A percentile compares a stretch with the other conserved stretches of the same genome.
These are phyloP conservation scores for Diaporthe capsici DNA, from an alignment of 2,329 filamentous ascomycete species.

Conservation along the genomic window DNA sequence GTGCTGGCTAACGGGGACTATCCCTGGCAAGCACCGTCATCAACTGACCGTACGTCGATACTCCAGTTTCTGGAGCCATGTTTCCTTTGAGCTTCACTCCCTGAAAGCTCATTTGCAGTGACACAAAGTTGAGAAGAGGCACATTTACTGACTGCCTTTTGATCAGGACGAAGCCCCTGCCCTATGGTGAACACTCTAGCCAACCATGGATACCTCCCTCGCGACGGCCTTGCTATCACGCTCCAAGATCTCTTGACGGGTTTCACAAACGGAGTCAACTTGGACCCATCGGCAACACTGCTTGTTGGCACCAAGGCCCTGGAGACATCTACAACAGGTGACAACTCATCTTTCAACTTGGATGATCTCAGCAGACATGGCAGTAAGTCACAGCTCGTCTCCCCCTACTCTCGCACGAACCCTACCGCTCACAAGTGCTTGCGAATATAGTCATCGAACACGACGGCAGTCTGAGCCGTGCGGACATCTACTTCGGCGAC, in stretches of 20 bases:
- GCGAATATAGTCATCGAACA: conserved; percentile 51
- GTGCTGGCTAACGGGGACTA: conserved; percentile 2
- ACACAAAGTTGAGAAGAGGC: background rate
- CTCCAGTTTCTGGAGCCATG: no score
- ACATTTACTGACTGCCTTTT: background rate
- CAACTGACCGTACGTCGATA: conserved; percentile 10
- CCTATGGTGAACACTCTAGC: conserved; percentile 30
- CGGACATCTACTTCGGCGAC: conserved; percentile 49
- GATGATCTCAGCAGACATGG: conserved; percentile 49
- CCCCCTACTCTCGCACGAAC: background rate
- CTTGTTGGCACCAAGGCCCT: conserved; percentile 18
- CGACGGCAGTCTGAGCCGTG: conserved; percentile 51
- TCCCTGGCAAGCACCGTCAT: conserved; percentile 14
- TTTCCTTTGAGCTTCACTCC: no score
- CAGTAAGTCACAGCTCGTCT: conserved; percentile 25
- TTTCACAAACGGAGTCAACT: conserved; percentile 1
- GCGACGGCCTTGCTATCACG: conserved; percentile 13
- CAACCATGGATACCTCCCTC: conserved; percentile 25
- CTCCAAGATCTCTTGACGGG: conserved; percentile 9
- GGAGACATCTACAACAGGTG: conserved; percentile 48
- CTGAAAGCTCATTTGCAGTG: background rate
- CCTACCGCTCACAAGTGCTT: background rate
- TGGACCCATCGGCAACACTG: conserved; percentile 25
- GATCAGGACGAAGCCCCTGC: conserved; percentile 26
- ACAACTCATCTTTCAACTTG: conserved; percentile 48